These are phyloP conservation scores for Populus davidiana DNA, from an alignment of 345 rosid species.

Conservation along the genomic window DNA sequence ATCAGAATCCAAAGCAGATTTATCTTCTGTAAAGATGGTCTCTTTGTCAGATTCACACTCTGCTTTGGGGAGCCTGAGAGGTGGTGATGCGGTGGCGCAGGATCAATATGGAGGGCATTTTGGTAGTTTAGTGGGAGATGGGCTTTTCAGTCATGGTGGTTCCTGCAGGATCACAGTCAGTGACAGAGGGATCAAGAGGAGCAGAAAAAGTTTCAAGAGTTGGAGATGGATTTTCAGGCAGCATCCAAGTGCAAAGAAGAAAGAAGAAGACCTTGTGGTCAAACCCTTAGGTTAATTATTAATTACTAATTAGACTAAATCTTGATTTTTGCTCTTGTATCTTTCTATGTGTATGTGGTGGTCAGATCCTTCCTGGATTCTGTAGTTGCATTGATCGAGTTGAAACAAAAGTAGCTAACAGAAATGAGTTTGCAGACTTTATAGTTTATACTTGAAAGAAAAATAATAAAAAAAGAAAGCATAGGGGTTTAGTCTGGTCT, in stretches of 20 bases:
- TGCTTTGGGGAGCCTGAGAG: slow-evolving; percentile 58
- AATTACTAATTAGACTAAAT: background rate
- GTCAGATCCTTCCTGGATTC: background rate
- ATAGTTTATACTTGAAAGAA: background rate
- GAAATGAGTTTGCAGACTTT: background rate
- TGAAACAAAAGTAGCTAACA: background rate
- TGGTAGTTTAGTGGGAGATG: slow-evolving; percentile 20
- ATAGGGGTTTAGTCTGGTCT: background rate
- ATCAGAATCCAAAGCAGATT: slow-evolving; percentile 37
- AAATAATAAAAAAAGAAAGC: too few species aligned
- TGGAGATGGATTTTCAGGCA: slow-evolving; percentile 92
- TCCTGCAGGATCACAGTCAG: slow-evolving; percentile 61
- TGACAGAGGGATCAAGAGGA: slow-evolving; percentile 67
- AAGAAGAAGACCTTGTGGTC: slow-evolving; percentile 31
- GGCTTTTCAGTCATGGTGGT: slow-evolving; percentile 37
- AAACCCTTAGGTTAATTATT: slow-evolving; percentile 5
- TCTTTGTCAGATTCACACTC: slow-evolving; percentile 35
- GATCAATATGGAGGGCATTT: slow-evolving; percentile 24
- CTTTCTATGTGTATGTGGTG: background rate
- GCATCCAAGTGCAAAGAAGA: slow-evolving; percentile 42
- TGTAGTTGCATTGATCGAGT: background rate
- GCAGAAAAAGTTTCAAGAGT: slow-evolving; percentile 80
- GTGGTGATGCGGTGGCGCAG: slow-evolving; percentile 31
- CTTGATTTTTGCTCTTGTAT: background rate
- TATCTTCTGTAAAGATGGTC: slow-evolving; percentile 26